Evolutionary conservation across 495 filamentous ascomycete genomes (phyloP).

Genomic region (Parathielavia appendiculata): DNA sequence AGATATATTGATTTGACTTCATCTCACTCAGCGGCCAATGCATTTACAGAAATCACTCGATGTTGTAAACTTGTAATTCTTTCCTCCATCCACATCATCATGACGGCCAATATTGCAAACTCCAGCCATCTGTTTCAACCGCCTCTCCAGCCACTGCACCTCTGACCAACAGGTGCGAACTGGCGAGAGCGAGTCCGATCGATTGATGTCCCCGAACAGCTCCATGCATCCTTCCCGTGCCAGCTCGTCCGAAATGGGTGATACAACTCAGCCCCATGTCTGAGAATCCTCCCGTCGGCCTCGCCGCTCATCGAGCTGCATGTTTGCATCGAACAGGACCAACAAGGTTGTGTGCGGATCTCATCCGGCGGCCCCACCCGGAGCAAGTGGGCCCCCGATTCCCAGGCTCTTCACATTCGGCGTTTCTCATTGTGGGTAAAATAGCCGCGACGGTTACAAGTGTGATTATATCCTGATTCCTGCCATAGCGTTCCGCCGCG

Average conservation of each 20-base stretch:
- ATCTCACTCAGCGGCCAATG: background rate
- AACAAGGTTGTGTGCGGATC: background rate
- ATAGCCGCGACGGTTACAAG: background rate
- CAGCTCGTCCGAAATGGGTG: background rate
- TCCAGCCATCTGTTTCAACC: background rate
- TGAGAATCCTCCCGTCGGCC: background rate
- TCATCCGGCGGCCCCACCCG: background rate
- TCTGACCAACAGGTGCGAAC: background rate
- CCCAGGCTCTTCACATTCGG: background rate
- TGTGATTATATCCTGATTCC: too few relatives aligned
- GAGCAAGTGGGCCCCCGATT: background rate
- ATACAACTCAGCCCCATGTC: background rate
- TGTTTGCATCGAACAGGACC: conserved; percentile 1
- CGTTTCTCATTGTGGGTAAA: background rate
- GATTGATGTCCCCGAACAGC: background rate
- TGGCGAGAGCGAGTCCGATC: background rate
- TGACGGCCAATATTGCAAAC: background rate
- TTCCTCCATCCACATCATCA: background rate
- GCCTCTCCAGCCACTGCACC: background rate
- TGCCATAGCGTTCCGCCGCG: too few relatives aligned
- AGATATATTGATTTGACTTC: background rate
- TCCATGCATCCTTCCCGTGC: background rate
- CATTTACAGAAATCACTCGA: background rate
- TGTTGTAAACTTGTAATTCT: background rate
- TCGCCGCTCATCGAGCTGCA: background rate